Evolutionary conservation across 352 stramenopile genomes (phyloP).

Genomic region (Globisporangium recalcitrans): DNA sequence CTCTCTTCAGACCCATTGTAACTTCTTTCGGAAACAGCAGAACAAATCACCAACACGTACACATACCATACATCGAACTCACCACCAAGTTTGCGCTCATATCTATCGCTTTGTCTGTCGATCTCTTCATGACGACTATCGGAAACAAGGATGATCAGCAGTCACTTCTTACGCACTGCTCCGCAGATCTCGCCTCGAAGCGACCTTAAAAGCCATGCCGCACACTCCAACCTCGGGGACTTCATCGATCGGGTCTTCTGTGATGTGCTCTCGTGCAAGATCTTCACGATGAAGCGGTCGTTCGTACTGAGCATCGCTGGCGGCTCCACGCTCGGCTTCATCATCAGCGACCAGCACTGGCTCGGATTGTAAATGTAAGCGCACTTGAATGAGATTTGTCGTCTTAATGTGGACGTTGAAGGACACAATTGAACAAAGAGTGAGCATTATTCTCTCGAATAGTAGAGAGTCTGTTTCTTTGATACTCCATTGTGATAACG

Average conservation of each 20-base stretch:
- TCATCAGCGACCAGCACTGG: constrained; percentile 44
- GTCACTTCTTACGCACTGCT: not conserved
- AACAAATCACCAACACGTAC: not conserved
- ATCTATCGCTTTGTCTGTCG: not conserved
- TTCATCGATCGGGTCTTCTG: constrained; percentile 51
- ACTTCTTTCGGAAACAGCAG: not conserved
- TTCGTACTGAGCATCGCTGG: constrained; percentile 31
- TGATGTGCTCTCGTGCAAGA: constrained; percentile 41
- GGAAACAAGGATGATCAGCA: too few relatives aligned
- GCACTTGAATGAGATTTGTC: too few relatives aligned
- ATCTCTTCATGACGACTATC: not conserved
- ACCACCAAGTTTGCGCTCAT: not conserved
- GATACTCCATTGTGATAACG: not conserved
- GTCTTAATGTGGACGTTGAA: too few relatives aligned
- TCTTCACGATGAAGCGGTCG: constrained; percentile 47
- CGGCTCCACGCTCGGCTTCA: constrained; percentile 46
- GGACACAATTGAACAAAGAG: too few relatives aligned
- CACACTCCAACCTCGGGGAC: constrained; percentile 58
- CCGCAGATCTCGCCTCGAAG: not conserved
- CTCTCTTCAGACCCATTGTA: not conserved
- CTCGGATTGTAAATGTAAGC: constrained; percentile 35
- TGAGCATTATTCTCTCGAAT: not conserved
- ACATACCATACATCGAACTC: constrained; percentile 4
- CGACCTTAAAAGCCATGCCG: not conserved
- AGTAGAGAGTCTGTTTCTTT: not conserved